Evolutionary conservation across 2,329 filamentous ascomycete genomes (phyloP), one percentile per base, ranked within the genome.

Genomic region (Fusarium praegraminearum): DNA sequence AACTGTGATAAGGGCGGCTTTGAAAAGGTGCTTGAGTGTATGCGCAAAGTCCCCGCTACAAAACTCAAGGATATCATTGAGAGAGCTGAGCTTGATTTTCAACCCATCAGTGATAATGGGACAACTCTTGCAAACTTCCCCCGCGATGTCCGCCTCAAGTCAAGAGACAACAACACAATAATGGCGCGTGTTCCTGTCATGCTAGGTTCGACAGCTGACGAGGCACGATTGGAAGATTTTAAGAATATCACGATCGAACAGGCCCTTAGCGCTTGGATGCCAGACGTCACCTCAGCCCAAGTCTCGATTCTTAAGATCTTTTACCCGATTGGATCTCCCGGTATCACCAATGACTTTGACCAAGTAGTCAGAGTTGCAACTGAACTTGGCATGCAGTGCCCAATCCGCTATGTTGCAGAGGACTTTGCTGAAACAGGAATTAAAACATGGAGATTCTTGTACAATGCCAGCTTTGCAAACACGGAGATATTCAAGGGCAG

Each of bases 401-500:
- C 73, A 0, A 47, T 62, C 4, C 69, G 60, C 11, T 49, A 69
- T 3, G 75, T 78, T 9, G 71, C 76, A 7, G 69, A 77, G 4
- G 79, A 80, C 4, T 80, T 80, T 12, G 58, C 69, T 0, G 36
- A 59, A 0, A 73, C 77, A 6, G 78, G 74, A 11, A 77, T 84
- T 9, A 78, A 80, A 0, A 76, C 80, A 11, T 86, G 82, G 81
- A 76, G 79, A 30, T 84, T 81, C 58, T 78, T 80, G 32, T 86
- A 83, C 73, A 80, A 83, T 54, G 84, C 80, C 8, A 82, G 85
- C 72, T 87, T 83, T 77, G 67, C 79, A 16, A 85, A 85, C 64
- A 79, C 81, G 61, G 81, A 56, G 30, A 82, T 69, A 76, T 80
- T 16, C 75, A 73, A 51, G 76, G 73, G 68, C 12, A 75, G 73